These are phyloP conservation scores for Picea abies DNA, from an alignment of 83 land plant genomes.

Conservation along the genomic window DNA sequence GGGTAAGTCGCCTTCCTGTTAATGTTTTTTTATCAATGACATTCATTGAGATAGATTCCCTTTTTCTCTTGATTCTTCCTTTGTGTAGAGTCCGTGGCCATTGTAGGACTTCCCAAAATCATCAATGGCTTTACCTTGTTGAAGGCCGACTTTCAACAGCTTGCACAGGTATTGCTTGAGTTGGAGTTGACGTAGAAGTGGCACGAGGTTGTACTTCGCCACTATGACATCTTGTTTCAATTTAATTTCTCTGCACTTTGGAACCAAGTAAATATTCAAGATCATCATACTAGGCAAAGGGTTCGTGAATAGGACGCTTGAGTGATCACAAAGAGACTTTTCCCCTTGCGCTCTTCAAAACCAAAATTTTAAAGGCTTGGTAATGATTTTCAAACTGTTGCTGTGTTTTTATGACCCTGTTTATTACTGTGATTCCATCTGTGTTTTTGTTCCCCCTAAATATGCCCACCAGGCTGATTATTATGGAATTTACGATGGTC, in stretches of 20 bases:
- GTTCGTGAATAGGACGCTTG: constrained; percentile 32
- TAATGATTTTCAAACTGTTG: no score
- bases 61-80: constrained; percentile 80
- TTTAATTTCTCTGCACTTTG: constrained; percentile 34
- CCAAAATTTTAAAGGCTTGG: no score
- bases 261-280: constrained; percentile 54
- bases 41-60: constrained; percentile 49
- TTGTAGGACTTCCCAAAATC: constrained; percentile 50
- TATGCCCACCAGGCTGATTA: no score
- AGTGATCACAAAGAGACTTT: no score
- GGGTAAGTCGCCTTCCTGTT: constrained; percentile 30
- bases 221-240: constrained; percentile 36
- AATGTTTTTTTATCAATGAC: constrained; percentile 51
- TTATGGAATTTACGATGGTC: no score
- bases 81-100: constrained; percentile 43
- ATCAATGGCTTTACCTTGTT: constrained; percentile 76
- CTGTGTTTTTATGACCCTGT: no score
- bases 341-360: no score
- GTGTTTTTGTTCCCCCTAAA: no score
- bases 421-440: no score
- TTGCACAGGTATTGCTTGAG: constrained; percentile 57
- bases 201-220: constrained; percentile 45
- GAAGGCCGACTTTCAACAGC: constrained; percentile 69
- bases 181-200: constrained; percentile 30
- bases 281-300: constrained; percentile 36